Evolutionary conservation across 1,284 basidiomycete species (phyloP), one percentile per base, ranked within the genome.

Genomic region (Cutaneotrichosporon cutaneum): DNA sequence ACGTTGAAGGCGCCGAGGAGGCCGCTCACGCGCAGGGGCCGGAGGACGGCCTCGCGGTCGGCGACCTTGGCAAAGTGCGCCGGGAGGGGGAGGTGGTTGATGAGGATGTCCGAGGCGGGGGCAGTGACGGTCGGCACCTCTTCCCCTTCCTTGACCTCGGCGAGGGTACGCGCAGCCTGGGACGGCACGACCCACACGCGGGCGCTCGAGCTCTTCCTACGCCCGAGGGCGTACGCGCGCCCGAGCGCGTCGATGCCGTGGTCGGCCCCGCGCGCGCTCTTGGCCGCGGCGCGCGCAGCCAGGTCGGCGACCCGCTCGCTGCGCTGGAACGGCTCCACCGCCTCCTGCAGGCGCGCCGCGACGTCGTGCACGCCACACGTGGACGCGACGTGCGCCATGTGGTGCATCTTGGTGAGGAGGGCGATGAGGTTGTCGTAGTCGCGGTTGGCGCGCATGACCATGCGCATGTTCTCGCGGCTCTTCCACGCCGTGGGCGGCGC

Each of bases 161-260:
- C 48, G 26, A 51, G 24, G 59, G 36, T 30, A 39, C 57, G 21
- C 54, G 55, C 18, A 36, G 74, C 68, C 61, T 85, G 83, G 14
- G 86, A 83, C n/a, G 89, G 88, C 58, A 97, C 89, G 80, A 97
- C 88, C 94, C 95, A 99, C 2, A 94, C 93, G 53, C 92, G 85
- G 24, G 93, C 92, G 2, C 87, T 82, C 70, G 89, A 90, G 61
- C 90, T 90, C 80, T 96, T 96, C 70, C 92, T 85, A 78, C 86
- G 85, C 27, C 94, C 93, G 45, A 89, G 75, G 0, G 89, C 89
- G 75, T 91, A 91, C n/a, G 87, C 87, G 59, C 93, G 83, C 18
- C 92, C 92, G 58, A 84, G 83, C 55, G 83, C 81, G 74, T 95
- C 93, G 60, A 90, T 79, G 33, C 84, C 81, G 2, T 21, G n/a